Base-by-base conservation (phyloP, 2,329 filamentous ascomycete species). In the Trichoderma aggressivum region DNA sequence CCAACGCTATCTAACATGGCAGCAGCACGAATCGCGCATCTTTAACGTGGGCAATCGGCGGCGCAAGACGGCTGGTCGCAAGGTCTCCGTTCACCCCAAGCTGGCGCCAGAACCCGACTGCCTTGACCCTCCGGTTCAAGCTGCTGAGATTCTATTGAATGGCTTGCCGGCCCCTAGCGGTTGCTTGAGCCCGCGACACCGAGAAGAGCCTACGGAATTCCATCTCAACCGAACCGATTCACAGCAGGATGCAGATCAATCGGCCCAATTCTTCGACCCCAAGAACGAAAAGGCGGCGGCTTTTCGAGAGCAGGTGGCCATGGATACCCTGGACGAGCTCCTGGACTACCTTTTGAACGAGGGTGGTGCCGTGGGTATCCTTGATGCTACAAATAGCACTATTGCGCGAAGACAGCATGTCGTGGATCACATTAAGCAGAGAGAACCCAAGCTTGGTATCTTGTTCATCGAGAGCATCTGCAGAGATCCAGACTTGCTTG, bases 381-480 rank as follows among this genome's bases (percentile, higher is more conserved):
- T 99, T 14, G 96, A 99, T 81, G 96, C 96, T 8, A 99, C 96
- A 8, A 99, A 99, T 83, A 98, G 94, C 83, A 99, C 96, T 0
- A 87, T 97, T 63, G 88, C 93, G 74, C 91, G 96, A 47, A 89
- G 96, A 63, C 91, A 95, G 81, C 87, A 92, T 30, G 88, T 99
- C 70, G 94, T 97, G 77, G 88, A 95, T 72, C 92, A 90, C 75
- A 93, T 98, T 77, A 92, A 93, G 76, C 84, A 90, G 66, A 89
- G 93, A 66, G 95, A 97, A 75, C 94, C 95, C 2, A 92, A 93
- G 72, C 86, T 99, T 26, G 95, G 95, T 36, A 94, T 99, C 21
- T 85, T 99, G 12, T 99, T 98, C 80, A 91, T 99, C 32, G 96
- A 99, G 83, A 97, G 94, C 77, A 92, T 97, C 66, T 99, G 96